A percentile compares a stretch with the other conserved stretches of the same genome.
Conservation (phyloP, 192 early-diverging fungal genomes). For the Rhizophagus clarus region DNA sequence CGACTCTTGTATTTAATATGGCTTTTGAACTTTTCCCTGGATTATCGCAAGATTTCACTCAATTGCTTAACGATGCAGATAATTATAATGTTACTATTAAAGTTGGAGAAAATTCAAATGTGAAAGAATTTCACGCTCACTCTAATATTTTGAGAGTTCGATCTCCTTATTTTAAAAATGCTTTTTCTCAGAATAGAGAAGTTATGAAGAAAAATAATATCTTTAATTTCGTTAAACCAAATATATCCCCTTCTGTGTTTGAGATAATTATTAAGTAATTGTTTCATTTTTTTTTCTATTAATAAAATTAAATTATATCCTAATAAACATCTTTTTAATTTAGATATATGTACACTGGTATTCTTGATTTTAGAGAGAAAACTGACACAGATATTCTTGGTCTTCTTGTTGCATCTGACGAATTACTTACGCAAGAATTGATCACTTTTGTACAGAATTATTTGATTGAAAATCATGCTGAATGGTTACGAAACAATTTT, state of each 20-base stretch:
- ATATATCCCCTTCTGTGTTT: slow-evolving; percentile 22
- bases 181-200: neutral
- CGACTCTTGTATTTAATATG: neutral
- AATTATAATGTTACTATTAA: slow-evolving; percentile 22
- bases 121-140: slow-evolving; percentile 12
- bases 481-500: slow-evolving; percentile 8
- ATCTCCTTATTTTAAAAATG: neutral
- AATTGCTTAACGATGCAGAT: slow-evolving; percentile 11
- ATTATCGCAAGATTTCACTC: slow-evolving; percentile 1
- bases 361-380: slow-evolving; percentile 1
- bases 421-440: slow-evolving; percentile 21
- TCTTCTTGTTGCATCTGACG: slow-evolving; percentile 17
- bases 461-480: slow-evolving; percentile 4
- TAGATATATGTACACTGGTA: slow-evolving; percentile 19
- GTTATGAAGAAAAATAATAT: neutral
- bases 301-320: too few species aligned
- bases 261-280: neutral
- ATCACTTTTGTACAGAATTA: neutral
- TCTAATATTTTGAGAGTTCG: slow-evolving; percentile 8
- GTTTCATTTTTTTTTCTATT: neutral
- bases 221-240: slow-evolving; percentile 12
- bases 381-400: neutral
- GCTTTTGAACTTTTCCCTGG: neutral
- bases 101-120: slow-evolving; percentile 2
- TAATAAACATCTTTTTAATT: too few species aligned